phyloP scores from a whole-genome alignment of 148 eudicot genomes.

The Vaccinium myrtillus region DNA sequence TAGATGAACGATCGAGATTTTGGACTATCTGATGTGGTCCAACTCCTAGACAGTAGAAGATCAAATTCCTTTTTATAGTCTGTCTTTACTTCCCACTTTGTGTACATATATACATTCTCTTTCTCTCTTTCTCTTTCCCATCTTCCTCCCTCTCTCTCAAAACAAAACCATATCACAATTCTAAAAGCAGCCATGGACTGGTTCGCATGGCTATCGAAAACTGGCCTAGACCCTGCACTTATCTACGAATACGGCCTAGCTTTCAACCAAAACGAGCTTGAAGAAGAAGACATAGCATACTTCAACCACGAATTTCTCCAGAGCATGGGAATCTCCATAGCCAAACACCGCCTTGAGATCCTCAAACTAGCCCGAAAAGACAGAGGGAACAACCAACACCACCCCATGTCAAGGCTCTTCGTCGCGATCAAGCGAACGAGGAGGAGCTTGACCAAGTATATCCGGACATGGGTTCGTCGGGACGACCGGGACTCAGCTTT shows the following conservation, averaged over 20 bases:
- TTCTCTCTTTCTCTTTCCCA: not conserved
- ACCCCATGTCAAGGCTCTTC: conserved; percentile 32
- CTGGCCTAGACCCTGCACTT: conserved; percentile 59
- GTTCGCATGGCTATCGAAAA: conserved; percentile 86
- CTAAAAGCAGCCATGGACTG: conserved; percentile 60
- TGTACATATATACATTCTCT: conserved; percentile 1
- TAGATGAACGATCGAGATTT: not conserved
- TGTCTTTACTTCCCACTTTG: conserved; percentile 3
- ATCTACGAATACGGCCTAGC: conserved; percentile 67
- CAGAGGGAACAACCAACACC: conserved; percentile 21
- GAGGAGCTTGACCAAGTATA: conserved; percentile 37
- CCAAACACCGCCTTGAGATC: conserved; percentile 91
- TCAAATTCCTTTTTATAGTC: not conserved
- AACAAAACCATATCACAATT: conserved; percentile 11
- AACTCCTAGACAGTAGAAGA: not conserved
- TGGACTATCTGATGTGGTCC: not conserved
- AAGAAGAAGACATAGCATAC: conserved; percentile 70
- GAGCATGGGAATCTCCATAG: conserved; percentile 89
- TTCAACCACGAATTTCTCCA: conserved; percentile 92
- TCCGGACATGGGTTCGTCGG: conserved; percentile 39
- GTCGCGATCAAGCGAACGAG: conserved; percentile 42
- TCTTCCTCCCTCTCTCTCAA: not conserved
- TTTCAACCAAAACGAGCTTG: conserved; percentile 76
- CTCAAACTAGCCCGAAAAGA: conserved; percentile 66
- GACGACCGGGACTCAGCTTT: conserved; percentile 44